Evolutionary conservation across 2,329 filamentous ascomycete species (phyloP).

Genomic region (Hymenoscyphus repandus): DNA sequence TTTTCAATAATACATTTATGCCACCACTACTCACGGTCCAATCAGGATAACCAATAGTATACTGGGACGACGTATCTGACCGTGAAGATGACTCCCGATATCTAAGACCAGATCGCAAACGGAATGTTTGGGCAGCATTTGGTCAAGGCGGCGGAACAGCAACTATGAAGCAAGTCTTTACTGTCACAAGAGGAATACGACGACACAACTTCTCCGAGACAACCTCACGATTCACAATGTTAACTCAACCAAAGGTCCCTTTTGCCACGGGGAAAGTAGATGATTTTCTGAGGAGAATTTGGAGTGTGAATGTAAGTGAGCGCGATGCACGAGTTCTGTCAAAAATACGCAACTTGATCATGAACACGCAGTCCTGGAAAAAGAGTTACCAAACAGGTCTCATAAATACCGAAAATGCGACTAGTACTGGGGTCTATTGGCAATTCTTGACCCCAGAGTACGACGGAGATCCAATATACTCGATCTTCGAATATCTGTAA

Average conservation of each 20-base stretch:
- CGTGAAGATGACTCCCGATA: background rate
- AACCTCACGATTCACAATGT: background rate
- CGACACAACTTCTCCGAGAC: constrained; percentile 4
- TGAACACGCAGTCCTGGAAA: background rate
- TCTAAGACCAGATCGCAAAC: background rate
- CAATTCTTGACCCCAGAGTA: constrained; percentile 1
- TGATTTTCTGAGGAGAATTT: constrained; percentile 1
- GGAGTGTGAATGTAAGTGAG: constrained; percentile 2
- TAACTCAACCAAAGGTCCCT: background rate
- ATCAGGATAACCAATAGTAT: background rate
- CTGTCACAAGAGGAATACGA: constrained; percentile 2
- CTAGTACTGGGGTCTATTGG: constrained; percentile 4
- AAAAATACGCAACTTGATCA: background rate
- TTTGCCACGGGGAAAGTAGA: constrained; percentile 1
- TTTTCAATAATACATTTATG: constrained; percentile 2
- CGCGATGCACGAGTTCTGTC: background rate
- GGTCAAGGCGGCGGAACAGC: constrained; percentile 4
- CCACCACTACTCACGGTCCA: background rate
- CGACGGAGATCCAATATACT: background rate
- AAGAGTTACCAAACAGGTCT: background rate
- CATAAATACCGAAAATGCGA: background rate
- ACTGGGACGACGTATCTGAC: constrained; percentile 3
- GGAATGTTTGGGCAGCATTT: constrained; percentile 5
- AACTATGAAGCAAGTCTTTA: constrained; percentile 6
- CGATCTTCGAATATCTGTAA: background rate